Conservation (phyloP, 805 yeast genomes). For the Myxozyma udenii region DNA sequence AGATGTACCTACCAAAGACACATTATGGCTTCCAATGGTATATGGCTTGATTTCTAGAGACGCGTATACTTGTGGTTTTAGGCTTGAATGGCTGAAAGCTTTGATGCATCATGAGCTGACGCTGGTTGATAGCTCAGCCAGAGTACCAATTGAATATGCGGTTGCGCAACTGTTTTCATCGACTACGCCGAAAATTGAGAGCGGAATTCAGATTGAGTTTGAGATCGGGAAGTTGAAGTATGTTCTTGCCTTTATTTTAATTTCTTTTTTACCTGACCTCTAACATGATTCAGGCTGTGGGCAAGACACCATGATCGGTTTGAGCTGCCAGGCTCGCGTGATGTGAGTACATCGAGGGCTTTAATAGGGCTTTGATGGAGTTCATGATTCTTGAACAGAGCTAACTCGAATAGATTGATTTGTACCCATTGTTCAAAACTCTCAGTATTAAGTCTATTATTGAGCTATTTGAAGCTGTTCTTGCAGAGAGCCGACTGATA, state of each 20-base stretch:
- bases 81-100: slow-evolving; percentile 28
- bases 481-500: slow-evolving; percentile 24
- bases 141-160: slow-evolving; percentile 27
- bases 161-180: slow-evolving; percentile 15
- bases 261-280: too few relatives aligned
- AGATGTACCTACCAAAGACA: background rate
- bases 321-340: background rate
- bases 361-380: background rate
- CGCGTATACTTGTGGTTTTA: slow-evolving; percentile 9
- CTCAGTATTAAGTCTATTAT: slow-evolving; percentile 13
- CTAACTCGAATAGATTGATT: slow-evolving; percentile 18
- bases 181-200: slow-evolving; percentile 1
- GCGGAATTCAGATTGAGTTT: slow-evolving; percentile 9
- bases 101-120: slow-evolving; percentile 14
- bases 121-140: background rate
- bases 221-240: slow-evolving; percentile 14
- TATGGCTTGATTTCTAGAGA: slow-evolving; percentile 25
- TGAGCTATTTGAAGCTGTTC: slow-evolving; percentile 26
- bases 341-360: too few relatives aligned
- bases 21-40: slow-evolving; percentile 28
- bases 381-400: background rate
- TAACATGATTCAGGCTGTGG: background rate
- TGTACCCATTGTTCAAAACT: slow-evolving; percentile 26
- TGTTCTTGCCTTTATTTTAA: slow-evolving; percentile 1
- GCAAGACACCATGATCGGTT: background rate